These are phyloP conservation scores for Citrullus colocynthis DNA, from an alignment of 306 rosid genomes.

Conservation along the genomic window DNA sequence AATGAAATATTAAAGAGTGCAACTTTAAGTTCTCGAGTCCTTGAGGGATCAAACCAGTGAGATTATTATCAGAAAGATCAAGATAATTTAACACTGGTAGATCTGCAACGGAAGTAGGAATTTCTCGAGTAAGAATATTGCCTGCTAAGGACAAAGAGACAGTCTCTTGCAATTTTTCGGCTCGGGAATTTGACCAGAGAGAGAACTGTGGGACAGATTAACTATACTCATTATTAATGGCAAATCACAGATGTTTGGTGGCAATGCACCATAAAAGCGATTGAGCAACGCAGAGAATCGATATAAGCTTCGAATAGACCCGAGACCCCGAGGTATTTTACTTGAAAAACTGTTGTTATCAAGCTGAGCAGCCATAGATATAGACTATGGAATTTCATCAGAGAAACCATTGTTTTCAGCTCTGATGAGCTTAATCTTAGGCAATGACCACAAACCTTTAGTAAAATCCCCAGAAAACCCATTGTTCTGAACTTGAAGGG, in stretches of 20 bases:
- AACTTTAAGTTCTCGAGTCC: slow-evolving; percentile 81
- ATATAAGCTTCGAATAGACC: slow-evolving; percentile 54
- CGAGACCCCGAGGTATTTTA: slow-evolving; percentile 51
- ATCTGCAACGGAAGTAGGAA: slow-evolving; percentile 62
- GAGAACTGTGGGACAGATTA: too few species aligned
- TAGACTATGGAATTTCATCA: slow-evolving; percentile 66
- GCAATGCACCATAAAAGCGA: too few species aligned
- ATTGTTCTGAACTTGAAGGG: slow-evolving; percentile 71
- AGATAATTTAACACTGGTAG: slow-evolving; percentile 89
- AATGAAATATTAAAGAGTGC: slow-evolving; percentile 87
- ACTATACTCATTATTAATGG: too few species aligned
- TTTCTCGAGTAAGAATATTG: slow-evolving; percentile 55
- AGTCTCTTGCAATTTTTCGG: slow-evolving; percentile 54
- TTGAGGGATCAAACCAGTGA: slow-evolving; percentile 74
- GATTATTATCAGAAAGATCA: slow-evolving; percentile 87
- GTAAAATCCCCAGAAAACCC: slow-evolving; percentile 70
- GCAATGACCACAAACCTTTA: slow-evolving; percentile 53
- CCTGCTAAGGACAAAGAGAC: slow-evolving; percentile 68
- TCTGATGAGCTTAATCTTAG: slow-evolving; percentile 71
- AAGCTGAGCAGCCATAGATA: slow-evolving; percentile 57
- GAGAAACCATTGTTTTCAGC: slow-evolving; percentile 80
- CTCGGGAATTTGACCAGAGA: too few species aligned
- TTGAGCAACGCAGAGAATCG: too few species aligned
- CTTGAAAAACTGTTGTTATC: slow-evolving; percentile 65
- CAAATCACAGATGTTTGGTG: too few species aligned